Conservation (phyloP, 1,139 yeast species). For the Blastobotrys arbuscula region DNA sequence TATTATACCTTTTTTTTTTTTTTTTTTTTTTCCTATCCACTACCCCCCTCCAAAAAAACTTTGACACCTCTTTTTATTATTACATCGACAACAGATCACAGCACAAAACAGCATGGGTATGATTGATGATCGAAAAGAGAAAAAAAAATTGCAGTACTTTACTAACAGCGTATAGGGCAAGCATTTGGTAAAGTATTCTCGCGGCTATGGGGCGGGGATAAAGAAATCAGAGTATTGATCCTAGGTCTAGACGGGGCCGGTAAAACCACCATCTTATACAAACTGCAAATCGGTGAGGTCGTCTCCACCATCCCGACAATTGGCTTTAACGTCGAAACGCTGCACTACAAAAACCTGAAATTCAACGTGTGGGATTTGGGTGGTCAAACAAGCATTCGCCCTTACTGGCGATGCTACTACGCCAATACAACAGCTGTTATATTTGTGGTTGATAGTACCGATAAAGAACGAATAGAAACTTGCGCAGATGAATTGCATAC, state of each 20-base stretch:
- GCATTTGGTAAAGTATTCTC: slow-evolving; percentile 73
- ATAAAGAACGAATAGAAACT: slow-evolving; percentile 83
- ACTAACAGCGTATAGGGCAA: slow-evolving; percentile 20
- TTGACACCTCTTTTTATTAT: neutral
- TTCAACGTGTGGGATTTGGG: slow-evolving; percentile 91
- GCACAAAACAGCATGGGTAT: neutral
- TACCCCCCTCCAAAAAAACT: too few species aligned
- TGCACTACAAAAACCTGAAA: slow-evolving; percentile 82
- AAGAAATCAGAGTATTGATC: slow-evolving; percentile 86
- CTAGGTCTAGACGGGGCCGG: slow-evolving; percentile 98
- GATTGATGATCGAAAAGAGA: neutral
- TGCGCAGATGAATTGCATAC: slow-evolving; percentile 84
- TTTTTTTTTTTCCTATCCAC: too few species aligned
- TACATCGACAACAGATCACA: neutral
- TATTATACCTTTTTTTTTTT: too few species aligned
- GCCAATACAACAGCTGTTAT: slow-evolving; percentile 94
- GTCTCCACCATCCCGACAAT: slow-evolving; percentile 93
- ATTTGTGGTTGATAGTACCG: slow-evolving; percentile 96
- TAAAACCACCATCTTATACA: slow-evolving; percentile 88
- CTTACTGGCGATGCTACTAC: slow-evolving; percentile 97
- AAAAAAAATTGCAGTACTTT: neutral
- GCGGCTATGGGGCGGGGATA: slow-evolving; percentile 81
- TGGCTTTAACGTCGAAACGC: slow-evolving; percentile 94
- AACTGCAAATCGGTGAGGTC: slow-evolving; percentile 89
- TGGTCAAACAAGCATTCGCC: slow-evolving; percentile 94